phyloP scores from a whole-genome alignment of 2,329 filamentous ascomycete species.

The Pseudocercospora fijiensis region DNA sequence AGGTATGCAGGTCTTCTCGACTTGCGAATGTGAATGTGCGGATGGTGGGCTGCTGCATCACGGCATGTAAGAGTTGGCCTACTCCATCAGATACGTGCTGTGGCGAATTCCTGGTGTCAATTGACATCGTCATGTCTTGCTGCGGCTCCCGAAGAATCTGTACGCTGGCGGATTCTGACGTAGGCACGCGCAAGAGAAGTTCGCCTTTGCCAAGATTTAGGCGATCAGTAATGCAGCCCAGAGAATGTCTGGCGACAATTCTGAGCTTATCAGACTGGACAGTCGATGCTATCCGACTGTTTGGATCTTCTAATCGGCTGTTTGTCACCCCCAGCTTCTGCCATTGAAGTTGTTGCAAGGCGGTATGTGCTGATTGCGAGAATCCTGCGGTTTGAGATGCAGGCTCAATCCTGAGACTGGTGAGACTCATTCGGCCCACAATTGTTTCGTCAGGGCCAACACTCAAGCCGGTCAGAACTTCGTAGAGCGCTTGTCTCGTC shows the following conservation, averaged over 20 bases:
- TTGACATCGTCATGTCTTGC: conserved; percentile 71
- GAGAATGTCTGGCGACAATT: conserved; percentile 68
- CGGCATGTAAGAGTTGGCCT: conserved; percentile 59
- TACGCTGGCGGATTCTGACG: conserved; percentile 53
- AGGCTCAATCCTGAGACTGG: conserved; percentile 63
- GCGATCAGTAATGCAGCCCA: conserved; percentile 77
- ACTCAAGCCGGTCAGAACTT: conserved; percentile 70
- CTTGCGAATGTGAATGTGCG: conserved; percentile 60
- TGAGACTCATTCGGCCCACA: conserved; percentile 67
- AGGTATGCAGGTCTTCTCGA: conserved; percentile 65
- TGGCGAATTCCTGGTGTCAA: conserved; percentile 50
- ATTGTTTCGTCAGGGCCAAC: conserved; percentile 67
- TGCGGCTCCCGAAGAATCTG: conserved; percentile 71
- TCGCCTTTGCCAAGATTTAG: conserved; percentile 67
- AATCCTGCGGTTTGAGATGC: conserved; percentile 50
- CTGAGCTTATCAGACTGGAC: conserved; percentile 75
- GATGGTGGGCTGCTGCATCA: conserved; percentile 61
- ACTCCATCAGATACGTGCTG: conserved; percentile 58
- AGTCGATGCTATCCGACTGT: conserved; percentile 61
- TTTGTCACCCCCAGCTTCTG: conserved; percentile 71
- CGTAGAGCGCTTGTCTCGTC: conserved; percentile 70
- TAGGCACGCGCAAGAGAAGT: conserved; percentile 48
- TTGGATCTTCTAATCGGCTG: conserved; percentile 56
- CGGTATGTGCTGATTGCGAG: conserved; percentile 41
- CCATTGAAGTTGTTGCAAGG: conserved; percentile 56